These are phyloP conservation scores for Dictyostelium purpureum DNA, from an alignment of 78 protist genomes.

Conservation along the genomic window DNA sequence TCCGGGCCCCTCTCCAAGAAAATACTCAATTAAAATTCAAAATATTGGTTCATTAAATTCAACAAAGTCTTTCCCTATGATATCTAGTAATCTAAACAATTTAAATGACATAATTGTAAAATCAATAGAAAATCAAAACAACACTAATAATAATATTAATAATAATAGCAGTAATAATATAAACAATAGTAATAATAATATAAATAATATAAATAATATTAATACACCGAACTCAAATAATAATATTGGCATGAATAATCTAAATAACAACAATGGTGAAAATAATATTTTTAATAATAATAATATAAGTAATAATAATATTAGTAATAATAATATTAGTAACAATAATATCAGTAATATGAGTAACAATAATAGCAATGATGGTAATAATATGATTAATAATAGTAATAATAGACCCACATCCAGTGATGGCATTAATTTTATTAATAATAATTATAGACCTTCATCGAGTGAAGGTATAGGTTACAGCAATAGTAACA, in stretches of 20 bases:
- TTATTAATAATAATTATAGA: not conserved
- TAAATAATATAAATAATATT: not conserved
- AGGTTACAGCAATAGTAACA: not conserved
- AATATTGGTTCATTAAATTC: too few relatives aligned
- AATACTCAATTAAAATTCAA: too few relatives aligned
- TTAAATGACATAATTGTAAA: too few relatives aligned
- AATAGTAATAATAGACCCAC: not conserved
- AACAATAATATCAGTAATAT: not conserved
- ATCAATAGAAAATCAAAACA: too few relatives aligned
- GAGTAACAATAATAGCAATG: not conserved
- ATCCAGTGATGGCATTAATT: not conserved
- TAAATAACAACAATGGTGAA: not conserved
- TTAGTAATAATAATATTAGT: not conserved
- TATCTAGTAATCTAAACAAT: too few relatives aligned
- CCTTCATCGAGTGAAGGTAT: not conserved
- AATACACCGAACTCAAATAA: not conserved
- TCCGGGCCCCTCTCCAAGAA: not conserved
- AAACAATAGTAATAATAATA: too few relatives aligned
- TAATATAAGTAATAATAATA: not conserved
- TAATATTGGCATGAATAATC: not conserved
- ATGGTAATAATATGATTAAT: not conserved
- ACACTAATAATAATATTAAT: too few relatives aligned
- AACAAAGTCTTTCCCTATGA: too few relatives aligned
- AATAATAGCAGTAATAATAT: too few relatives aligned
- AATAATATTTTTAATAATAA: not conserved